Evolutionary conservation across 257 asterid genomes (phyloP), one percentile per base, ranked within the genome.

Genomic region (Galeopsis tetrahit): DNA sequence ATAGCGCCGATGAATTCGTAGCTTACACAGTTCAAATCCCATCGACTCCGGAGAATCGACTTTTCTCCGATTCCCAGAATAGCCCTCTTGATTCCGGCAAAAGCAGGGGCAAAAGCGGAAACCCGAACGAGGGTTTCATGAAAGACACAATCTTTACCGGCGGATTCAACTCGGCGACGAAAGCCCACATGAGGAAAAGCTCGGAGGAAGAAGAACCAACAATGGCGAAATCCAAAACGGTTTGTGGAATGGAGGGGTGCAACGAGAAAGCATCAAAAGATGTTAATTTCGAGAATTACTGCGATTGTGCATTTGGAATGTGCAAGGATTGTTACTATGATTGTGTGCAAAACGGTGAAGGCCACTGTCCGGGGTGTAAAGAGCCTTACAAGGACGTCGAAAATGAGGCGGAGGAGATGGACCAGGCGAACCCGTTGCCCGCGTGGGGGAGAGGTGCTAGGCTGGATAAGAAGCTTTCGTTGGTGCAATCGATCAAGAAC

Each of bases 21-120:
- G 95, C 92, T 4, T 94, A 94, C 82, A 91, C 97, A 0, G 99
- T 94, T 33, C 99, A 94, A 2, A 88, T 91, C 21, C 98, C 99
- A n/a, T 87, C 85, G 1, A 94, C 97, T 4, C 98, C 99, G 0
- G 96, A 94, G 15, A 81, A 88, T 21, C 78, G 93, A 11, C 59
- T 44, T 1, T 4, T 87, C 2, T 52, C 84, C 4, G 89, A 87
- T 46, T 84, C 97, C 0, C 81, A 72, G 49, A 78, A 58, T 35
- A 88, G 85, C 83, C 82, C 81, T 42, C 67, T 70, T 1, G 79
- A 81, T 1, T 76, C 80, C 17, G 76, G 77, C 66, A 83, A 79
- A 28, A 85, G 93, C 74, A 81, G 66, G 46, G 87, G 85, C 0
- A 69, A 4, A 21, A 52, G 59, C 7, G 59, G 59, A 2, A 80